These are phyloP conservation scores for Colletotrichum abscissum DNA, from an alignment of 2,329 filamentous ascomycete species.

Conservation along the genomic window DNA sequence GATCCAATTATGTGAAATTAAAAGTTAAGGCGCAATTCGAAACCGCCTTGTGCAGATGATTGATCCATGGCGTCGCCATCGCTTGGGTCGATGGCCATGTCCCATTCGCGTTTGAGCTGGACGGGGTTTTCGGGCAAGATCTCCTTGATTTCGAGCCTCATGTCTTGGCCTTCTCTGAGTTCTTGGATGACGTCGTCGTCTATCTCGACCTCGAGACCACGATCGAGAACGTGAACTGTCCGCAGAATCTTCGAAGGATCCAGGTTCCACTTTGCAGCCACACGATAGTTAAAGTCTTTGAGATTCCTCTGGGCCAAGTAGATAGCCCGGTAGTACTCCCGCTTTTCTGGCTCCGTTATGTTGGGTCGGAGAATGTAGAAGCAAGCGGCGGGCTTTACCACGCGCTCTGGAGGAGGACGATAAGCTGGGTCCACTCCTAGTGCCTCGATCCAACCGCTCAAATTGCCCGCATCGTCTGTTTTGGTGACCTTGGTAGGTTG, in stretches of 20 bases:
- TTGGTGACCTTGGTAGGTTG: conserved; percentile 64
- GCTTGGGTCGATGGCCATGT: conserved; percentile 67
- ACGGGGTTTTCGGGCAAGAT: conserved; percentile 45
- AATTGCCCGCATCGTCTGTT: conserved; percentile 70
- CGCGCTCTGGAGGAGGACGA: conserved; percentile 78
- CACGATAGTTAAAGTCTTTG: conserved; percentile 76
- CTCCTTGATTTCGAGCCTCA: conserved; percentile 77
- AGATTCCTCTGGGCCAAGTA: conserved; percentile 85
- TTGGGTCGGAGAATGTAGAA: conserved; percentile 80
- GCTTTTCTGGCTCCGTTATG: conserved; percentile 59
- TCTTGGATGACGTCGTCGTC: conserved; percentile 91
- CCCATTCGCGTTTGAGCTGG: conserved; percentile 68
- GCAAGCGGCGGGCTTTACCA: conserved; percentile 82
- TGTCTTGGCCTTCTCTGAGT: conserved; percentile 90
- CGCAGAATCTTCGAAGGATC: conserved; percentile 78
- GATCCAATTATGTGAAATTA: conserved; percentile 43
- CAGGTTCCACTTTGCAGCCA: conserved; percentile 84
- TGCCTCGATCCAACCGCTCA: conserved; percentile 90
- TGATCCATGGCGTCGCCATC: conserved; percentile 50
- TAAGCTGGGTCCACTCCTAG: conserved; percentile 90
- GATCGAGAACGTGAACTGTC: conserved; percentile 77
- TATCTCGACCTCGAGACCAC: conserved; percentile 84
- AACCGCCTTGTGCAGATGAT: conserved; percentile 45
- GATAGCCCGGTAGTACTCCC: conserved; percentile 82
- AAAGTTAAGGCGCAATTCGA: conserved; percentile 60